Conservation (phyloP, 1,284 basidiomycete genomes). For the Leccinum griseonigrum region DNA sequence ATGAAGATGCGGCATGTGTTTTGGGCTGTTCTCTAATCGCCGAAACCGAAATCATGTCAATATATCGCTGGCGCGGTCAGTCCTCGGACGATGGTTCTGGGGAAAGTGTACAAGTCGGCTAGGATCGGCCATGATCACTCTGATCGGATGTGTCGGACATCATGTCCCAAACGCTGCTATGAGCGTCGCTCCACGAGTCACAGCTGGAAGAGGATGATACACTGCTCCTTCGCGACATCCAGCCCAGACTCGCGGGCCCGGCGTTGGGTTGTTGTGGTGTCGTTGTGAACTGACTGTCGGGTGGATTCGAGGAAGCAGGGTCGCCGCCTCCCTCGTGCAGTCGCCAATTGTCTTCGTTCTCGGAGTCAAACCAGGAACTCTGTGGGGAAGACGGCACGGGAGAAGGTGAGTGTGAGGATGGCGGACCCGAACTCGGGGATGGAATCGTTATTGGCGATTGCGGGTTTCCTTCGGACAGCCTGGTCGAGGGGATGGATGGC, state of each 20-base stretch:
- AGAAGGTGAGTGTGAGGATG: conserved; percentile 18
- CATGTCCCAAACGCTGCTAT: conserved; percentile 26
- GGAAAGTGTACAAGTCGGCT: background rate
- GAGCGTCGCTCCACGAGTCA: conserved; percentile 33
- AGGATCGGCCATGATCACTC: background rate
- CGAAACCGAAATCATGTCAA: background rate
- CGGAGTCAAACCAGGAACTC: conserved; percentile 14
- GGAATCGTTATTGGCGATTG: conserved; percentile 32
- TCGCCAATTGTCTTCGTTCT: conserved; percentile 16
- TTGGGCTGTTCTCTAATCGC: background rate
- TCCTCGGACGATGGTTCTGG: background rate
- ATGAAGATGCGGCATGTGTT: background rate
- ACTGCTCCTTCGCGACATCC: conserved; percentile 15
- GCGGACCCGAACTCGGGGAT: conserved; percentile 11
- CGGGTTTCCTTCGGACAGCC: conserved; percentile 17
- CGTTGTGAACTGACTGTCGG: background rate
- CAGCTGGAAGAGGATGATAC: conserved; percentile 8
- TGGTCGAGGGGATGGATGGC: conserved; percentile 27
- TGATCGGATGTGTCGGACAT: conserved; percentile 20
- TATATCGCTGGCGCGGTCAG: background rate
- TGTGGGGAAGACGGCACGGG: conserved; percentile 7
- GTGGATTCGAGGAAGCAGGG: background rate
- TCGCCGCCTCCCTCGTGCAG: background rate
- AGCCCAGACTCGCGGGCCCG: background rate
- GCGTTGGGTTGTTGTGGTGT: background rate